Percentiles rank a stretch among this genome's conserved stretches.
phyloP scores from a whole-genome alignment of 441 rosid genomes.

The Cnidoscolus chayamansa region DNA sequence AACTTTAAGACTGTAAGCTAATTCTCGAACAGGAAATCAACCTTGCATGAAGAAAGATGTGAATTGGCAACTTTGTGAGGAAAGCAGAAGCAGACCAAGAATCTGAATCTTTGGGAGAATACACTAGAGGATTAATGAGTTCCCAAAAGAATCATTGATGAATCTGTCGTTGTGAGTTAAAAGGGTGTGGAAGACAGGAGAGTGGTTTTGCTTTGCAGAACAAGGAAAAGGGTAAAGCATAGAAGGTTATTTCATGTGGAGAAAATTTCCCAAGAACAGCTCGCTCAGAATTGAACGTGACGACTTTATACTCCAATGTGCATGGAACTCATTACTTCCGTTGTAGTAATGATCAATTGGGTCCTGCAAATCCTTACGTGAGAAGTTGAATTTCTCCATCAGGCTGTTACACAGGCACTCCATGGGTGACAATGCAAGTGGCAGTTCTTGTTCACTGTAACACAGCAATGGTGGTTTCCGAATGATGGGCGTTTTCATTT shows the following conservation, averaged over 20 bases:
- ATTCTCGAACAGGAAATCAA: too few species aligned
- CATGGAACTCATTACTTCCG: too few species aligned
- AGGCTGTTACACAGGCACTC: too few species aligned
- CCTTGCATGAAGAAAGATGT: background rate
- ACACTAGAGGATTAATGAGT: too few species aligned
- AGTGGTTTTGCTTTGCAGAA: background rate
- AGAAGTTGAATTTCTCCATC: too few species aligned
- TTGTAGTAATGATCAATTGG: too few species aligned
- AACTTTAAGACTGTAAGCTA: background rate
- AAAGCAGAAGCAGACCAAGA: background rate
- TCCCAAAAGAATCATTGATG: background rate
- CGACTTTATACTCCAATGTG: background rate
- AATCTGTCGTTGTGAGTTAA: background rate
- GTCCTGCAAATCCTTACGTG: too few species aligned
- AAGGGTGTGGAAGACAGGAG: background rate
- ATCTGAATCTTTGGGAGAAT: background rate
- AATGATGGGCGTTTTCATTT: too few species aligned
- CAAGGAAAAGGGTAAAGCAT: background rate
- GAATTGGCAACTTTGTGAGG: conserved; percentile 5
- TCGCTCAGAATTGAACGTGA: too few species aligned
- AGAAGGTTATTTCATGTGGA: background rate
- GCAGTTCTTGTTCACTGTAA: too few species aligned
- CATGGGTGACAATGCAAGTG: too few species aligned
- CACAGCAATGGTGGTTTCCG: too few species aligned
- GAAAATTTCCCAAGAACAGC: background rate